A percentile compares a stretch with the other conserved stretches of the same genome.
Evolutionary conservation across 2,329 filamentous ascomycete species (phyloP).

Genomic region (Xylaria sp.): DNA sequence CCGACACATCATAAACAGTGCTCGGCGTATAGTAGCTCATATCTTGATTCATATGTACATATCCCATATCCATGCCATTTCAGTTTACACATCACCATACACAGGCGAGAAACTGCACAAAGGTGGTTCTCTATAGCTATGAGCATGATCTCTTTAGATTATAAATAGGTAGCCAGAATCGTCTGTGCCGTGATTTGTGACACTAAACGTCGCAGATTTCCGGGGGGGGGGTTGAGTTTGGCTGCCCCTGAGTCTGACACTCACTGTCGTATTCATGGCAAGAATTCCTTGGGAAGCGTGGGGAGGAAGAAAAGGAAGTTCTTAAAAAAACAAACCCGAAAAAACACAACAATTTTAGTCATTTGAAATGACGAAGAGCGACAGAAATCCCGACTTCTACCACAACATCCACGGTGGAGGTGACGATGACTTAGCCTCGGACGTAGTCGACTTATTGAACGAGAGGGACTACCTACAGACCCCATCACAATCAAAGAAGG

Average conservation of each 20-base stretch:
- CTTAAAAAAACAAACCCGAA: too few species aligned
- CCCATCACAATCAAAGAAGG: slow-evolving; percentile 27
- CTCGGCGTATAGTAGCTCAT: not conserved
- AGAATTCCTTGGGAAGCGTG: too few species aligned
- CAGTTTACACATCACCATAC: too few species aligned
- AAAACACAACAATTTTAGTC: too few species aligned
- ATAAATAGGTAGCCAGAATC: too few species aligned
- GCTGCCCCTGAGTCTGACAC: slow-evolving; percentile 18
- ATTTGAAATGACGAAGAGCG: slow-evolving; percentile 30
- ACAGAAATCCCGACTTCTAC: slow-evolving; percentile 23
- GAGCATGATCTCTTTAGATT: too few species aligned
- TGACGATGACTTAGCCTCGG: slow-evolving; percentile 42
- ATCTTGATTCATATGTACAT: too few species aligned
- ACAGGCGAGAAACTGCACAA: too few species aligned
- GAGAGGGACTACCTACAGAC: slow-evolving; percentile 48
- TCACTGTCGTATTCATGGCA: not conserved
- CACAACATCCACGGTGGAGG: slow-evolving; percentile 41
- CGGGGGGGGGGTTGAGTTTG: slow-evolving; percentile 14
- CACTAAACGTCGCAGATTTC: slow-evolving; percentile 33
- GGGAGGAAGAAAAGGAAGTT: too few species aligned
- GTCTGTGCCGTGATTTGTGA: not conserved
- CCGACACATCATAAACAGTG: too few species aligned
- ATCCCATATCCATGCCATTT: too few species aligned
- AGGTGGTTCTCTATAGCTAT: too few species aligned
- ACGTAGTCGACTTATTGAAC: slow-evolving; percentile 46